A percentile compares a stretch with the other conserved stretches of the same genome.
Conservation (phyloP, 2,329 filamentous ascomycete genomes). For the Neofusicoccum kwambonambiense region DNA sequence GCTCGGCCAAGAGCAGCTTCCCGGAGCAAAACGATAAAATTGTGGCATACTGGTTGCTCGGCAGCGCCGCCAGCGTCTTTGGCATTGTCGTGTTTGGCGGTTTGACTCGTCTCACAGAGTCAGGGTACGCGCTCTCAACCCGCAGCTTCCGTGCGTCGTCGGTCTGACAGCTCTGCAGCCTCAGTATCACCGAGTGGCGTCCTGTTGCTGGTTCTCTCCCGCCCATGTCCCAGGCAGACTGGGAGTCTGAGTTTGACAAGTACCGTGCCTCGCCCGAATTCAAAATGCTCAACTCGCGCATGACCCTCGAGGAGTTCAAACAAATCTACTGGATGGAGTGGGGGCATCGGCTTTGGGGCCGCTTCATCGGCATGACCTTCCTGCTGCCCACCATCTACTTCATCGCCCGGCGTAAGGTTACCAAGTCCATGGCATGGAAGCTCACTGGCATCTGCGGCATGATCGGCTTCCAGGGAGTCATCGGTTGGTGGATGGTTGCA, state of each 20-base stretch:
- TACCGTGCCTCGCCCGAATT: slow-evolving; percentile 94
- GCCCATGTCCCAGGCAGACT: slow-evolving; percentile 74
- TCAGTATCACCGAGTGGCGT: slow-evolving; percentile 98
- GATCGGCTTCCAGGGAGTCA: slow-evolving; percentile 91
- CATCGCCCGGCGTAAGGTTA: slow-evolving; percentile 74
- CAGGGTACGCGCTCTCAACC: slow-evolving; percentile 62
- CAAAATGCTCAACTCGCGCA: slow-evolving; percentile 84
- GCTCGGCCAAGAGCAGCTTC: slow-evolving; percentile 35
- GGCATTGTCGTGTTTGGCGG: slow-evolving; percentile 96
- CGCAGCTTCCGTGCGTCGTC: not conserved
- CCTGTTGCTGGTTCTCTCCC: slow-evolving; percentile 91
- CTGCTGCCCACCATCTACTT: slow-evolving; percentile 87
- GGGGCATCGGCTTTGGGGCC: slow-evolving; percentile 91
- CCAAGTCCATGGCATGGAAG: slow-evolving; percentile 71
- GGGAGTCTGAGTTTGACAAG: slow-evolving; percentile 90
- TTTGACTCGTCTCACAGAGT: slow-evolving; percentile 90
- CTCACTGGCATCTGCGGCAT: slow-evolving; percentile 80
- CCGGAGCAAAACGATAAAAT: slow-evolving; percentile 67
- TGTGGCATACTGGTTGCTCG: slow-evolving; percentile 90
- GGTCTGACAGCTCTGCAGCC: slow-evolving; percentile 50
- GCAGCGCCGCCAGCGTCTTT: slow-evolving; percentile 89
- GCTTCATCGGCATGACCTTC: slow-evolving; percentile 86
- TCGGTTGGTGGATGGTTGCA: slow-evolving; percentile 99
- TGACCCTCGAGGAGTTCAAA: slow-evolving; percentile 93
- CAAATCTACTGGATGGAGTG: slow-evolving; percentile 99